A percentile compares a stretch with the other conserved stretches of the same genome.
phyloP scores from a whole-genome alignment of 75 land plant genomes.

The Selaginella moellendorffii region DNA sequence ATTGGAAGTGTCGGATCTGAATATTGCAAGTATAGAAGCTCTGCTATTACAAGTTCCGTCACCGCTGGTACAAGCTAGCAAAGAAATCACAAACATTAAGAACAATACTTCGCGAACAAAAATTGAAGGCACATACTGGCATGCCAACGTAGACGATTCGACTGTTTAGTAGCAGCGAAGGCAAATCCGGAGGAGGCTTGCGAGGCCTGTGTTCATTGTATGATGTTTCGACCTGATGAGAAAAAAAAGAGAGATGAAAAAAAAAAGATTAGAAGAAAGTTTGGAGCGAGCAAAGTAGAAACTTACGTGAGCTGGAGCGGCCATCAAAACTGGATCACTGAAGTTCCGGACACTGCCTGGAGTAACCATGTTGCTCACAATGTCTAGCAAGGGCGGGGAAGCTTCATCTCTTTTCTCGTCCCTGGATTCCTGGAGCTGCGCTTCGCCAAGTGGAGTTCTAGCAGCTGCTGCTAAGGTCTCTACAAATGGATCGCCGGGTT shows the following conservation, averaged over 20 bases:
- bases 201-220: conserved; percentile 76
- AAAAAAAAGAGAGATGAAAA: not conserved
- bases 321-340: not conserved
- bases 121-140: conserved; percentile 47
- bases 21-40: conserved; percentile 76
- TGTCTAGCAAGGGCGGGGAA: conserved; percentile 46
- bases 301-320: conserved; percentile 54
- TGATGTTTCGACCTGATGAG: conserved; percentile 44
- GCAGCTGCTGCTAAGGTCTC: not conserved
- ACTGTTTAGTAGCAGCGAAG: conserved; percentile 65
- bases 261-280: not conserved
- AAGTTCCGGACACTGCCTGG: not conserved
- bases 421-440: not conserved
- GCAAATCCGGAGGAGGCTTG: conserved; percentile 77
- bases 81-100: not conserved
- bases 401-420: not conserved
- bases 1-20: conserved; percentile 71
- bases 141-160: conserved; percentile 84
- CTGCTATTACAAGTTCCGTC: conserved; percentile 85
- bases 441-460: not conserved
- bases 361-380: conserved; percentile 54
- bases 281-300: not conserved
- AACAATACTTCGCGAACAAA: not conserved
- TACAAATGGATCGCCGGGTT: not conserved
- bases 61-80: conserved; percentile 87